Base-by-base conservation (phyloP, 345 rosid genomes). In the Camelina laxa region DNA sequence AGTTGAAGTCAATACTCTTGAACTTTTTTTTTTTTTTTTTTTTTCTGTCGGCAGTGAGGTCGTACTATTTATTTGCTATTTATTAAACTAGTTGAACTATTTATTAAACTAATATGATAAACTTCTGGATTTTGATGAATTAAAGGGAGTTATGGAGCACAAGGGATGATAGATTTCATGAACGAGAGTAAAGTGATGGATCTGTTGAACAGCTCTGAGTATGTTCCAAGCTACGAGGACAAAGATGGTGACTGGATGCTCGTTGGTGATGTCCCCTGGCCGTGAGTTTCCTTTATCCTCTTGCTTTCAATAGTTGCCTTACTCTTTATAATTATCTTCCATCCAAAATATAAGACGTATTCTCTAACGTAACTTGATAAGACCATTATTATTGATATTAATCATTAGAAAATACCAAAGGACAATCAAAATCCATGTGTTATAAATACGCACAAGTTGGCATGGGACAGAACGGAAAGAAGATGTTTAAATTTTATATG, bases 201-300 rank as follows among this genome's bases (percentile, higher is more conserved):
- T 82, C 86, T 93, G 13, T 82, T 93, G 62, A 89, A 88, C 79
- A 89, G 88, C 60, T 87, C 91, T n/a, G 96, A 91, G 66, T 93
- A 93, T 84, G 98, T 91, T 78, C 98, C 97, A 36, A 83, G 88
- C 80, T 90, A 93, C 65, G 97, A 93, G 78, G 98, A 93, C 70
- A 93, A 91, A 85, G 98, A 90, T 58, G 98, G 96, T 7, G 98
- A 93, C 82, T 93, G 97, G 98, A 92, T 92, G 98, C 92, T 92
- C 58, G 98, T 90, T 64, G 96, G 96, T 6, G 97, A 92, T 83
- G 98, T 90, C 64, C 98, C 98, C 13, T 72, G 76, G 76, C 62
- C 62, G 76, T 72, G 54, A 62, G 76, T 72, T 41, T 72, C 20
- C 53, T 72, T 44, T 20, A 27, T 39, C 27, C 4, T 19, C 21